Conservation (phyloP, 1,139 yeast species). For the Geotrichum carabidarum region DNA sequence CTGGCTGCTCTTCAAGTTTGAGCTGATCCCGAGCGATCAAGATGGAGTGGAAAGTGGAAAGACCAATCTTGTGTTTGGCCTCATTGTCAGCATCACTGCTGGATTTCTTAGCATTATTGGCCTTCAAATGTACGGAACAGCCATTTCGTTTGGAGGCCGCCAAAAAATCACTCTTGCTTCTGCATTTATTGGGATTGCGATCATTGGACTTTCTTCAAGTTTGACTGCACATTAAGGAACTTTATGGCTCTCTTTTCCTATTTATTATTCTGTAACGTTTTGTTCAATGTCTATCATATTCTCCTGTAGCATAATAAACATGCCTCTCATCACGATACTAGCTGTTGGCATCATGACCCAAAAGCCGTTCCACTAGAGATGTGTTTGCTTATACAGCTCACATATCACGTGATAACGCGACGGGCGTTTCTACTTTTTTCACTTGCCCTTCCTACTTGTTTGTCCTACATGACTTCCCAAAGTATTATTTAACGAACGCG, state of each 20-base stretch:
- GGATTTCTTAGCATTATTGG: constrained; percentile 82
- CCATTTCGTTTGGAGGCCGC: constrained; percentile 63
- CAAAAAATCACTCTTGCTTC: constrained; percentile 31
- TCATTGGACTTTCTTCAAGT: constrained; percentile 26
- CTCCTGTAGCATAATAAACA: not conserved
- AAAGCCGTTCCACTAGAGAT: not conserved
- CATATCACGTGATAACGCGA: not conserved
- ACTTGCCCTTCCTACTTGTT: too few species aligned
- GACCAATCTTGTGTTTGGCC: constrained; percentile 45
- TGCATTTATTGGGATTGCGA: constrained; percentile 34
- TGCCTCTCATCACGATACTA: too few species aligned
- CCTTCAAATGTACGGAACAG: constrained; percentile 77
- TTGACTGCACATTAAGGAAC: constrained; percentile 12
- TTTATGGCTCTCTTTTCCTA: not conserved
- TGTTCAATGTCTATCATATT: not conserved
- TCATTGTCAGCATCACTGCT: constrained; percentile 65
- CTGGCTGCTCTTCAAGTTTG: constrained; percentile 47
- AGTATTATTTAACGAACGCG: too few species aligned
- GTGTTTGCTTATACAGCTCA: too few species aligned
- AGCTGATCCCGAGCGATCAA: constrained; percentile 37
- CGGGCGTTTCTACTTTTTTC: not conserved
- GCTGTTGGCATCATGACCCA: too few species aligned
- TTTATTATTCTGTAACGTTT: not conserved
- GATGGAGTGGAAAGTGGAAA: constrained; percentile 28
- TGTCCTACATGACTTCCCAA: too few species aligned